Evolutionary conservation across 2,329 filamentous ascomycete species (phyloP), one percentile per base, ranked within the genome.

Genomic region (Fusarium concolor): DNA sequence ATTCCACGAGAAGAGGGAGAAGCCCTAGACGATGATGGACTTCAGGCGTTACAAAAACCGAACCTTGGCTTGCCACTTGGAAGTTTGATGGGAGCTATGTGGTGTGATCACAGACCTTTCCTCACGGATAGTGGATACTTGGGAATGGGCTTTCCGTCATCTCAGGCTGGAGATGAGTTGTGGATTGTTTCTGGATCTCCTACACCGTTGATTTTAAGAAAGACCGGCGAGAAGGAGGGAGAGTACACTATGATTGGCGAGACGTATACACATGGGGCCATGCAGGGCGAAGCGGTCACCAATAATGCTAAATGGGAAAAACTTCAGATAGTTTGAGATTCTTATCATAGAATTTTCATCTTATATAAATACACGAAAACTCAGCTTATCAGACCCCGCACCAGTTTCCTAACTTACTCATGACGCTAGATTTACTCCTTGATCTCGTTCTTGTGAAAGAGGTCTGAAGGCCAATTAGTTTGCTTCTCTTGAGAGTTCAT

Each of bases 381-480:
- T 31, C 29, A 31, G 11, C 12, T 26, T 26, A 3, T 4, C 26
- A 9, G 9, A 8, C 8, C 26, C 14, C 12, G 15, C 6, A 3
- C 14, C 31, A 33, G 22, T 33, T 15, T 15, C 31, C 2, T 33
- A 6, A 33, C 12, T 33, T 26, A 26, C 3, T 15, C 3, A 15
- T 6, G 3, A 26, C 5, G 4, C 10, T 8, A 3, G 17, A 5
- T 5, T 47, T 9, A 66, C 10, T 68, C 55, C 15, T 62, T 68
- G 9, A 68, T 65, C 15, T 65, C 55, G 2, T 44, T 44, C 28
- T 66, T 68, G 6, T 57, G 65, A 29, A 68, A 68, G 0, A 65
- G 2, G 2, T 52, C 65, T 68, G 3, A 2, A 2, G 0, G 4
- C 3, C 6, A 10, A 6, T 65, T 20, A 65, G 31, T 2, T 15